Conservation (phyloP, 768 basidiomycete species). For the Macrocybe gigantea region DNA sequence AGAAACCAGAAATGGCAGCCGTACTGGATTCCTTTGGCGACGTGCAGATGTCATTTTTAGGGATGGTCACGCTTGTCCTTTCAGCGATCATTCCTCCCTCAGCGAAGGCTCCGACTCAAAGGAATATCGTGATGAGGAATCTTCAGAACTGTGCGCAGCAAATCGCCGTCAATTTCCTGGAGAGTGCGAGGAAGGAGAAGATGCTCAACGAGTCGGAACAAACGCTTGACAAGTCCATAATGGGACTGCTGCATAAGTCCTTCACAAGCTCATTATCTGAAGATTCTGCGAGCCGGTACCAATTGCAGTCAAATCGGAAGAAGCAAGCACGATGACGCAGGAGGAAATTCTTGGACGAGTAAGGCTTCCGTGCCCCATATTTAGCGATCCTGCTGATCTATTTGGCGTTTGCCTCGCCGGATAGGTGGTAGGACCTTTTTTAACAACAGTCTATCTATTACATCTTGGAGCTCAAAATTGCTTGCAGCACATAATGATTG, state of each 20-base stretch:
- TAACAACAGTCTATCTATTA: slow-evolving; percentile 21
- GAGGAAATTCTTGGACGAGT: slow-evolving; percentile 13
- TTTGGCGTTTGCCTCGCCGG: too few species aligned
- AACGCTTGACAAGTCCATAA: slow-evolving; percentile 32
- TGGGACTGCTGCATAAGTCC: slow-evolving; percentile 26
- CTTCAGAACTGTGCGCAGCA: background rate
- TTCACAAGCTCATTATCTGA: background rate
- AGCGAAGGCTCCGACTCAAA: slow-evolving; percentile 26
- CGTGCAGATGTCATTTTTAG: slow-evolving; percentile 18
- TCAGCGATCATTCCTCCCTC: slow-evolving; percentile 19
- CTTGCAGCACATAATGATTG: slow-evolving; percentile 27
- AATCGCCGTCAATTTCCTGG: slow-evolving; percentile 33
- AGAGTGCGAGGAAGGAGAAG: slow-evolving; percentile 25
- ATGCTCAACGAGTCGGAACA: slow-evolving; percentile 14
- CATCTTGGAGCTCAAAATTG: background rate
- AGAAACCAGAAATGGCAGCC: slow-evolving; percentile 31
- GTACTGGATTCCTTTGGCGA: slow-evolving; percentile 32
- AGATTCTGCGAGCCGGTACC: background rate
- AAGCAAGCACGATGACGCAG: background rate
- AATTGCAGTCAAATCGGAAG: background rate
- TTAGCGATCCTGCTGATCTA: background rate
- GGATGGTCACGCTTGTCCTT: slow-evolving; percentile 27
- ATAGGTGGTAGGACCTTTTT: background rate
- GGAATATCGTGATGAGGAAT: slow-evolving; percentile 25
- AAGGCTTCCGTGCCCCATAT: slow-evolving; percentile 5